Conservation (phyloP, 2,329 filamentous ascomycete genomes). For the Clarireedia homoeocarpa region DNA sequence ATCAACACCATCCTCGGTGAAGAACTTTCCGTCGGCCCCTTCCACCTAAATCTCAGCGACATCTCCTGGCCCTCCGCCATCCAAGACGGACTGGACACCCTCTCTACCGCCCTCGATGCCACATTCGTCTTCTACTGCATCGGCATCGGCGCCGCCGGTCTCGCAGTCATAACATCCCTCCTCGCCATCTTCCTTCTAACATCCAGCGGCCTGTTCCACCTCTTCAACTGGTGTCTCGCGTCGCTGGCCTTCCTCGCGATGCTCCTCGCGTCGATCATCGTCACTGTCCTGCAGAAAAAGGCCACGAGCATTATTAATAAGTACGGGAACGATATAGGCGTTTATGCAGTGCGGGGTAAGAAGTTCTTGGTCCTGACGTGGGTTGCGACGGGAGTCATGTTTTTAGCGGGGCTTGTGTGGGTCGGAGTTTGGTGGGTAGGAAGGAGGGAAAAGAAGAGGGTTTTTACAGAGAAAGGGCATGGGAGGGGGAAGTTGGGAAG, state of each 20-base stretch:
- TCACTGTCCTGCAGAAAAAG: conserved; percentile 53
- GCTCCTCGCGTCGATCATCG: conserved; percentile 68
- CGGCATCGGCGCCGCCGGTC: conserved; percentile 43
- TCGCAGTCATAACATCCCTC: conserved; percentile 40
- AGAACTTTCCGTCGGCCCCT: conserved; percentile 36
- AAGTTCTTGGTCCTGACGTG: conserved; percentile 54
- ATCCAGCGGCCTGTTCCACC: conserved; percentile 34
- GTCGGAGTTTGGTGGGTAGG: conserved; percentile 24
- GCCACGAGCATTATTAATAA: conserved; percentile 40
- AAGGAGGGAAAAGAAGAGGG: conserved; percentile 16
- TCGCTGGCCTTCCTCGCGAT: conserved; percentile 44
- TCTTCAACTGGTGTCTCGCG: conserved; percentile 42
- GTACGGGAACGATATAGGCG: conserved; percentile 26
- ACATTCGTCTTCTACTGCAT: conserved; percentile 54
- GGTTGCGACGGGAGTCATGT: conserved; percentile 42
- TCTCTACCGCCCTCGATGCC: conserved; percentile 41
- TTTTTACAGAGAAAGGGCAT: conserved; percentile 23
- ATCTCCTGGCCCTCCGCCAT: conserved; percentile 51
- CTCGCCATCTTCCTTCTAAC: conserved; percentile 33
- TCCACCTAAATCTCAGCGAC: conserved; percentile 39
- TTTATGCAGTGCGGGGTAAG: conserved; percentile 35
- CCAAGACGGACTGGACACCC: conserved; percentile 41
- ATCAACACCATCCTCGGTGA: conserved; percentile 41
- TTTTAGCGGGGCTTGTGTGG: conserved; percentile 28
- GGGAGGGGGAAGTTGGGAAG: background rate